phyloP scores from a whole-genome alignment of 2,329 filamentous ascomycete species.

The Drechslerella stenobrocha region DNA sequence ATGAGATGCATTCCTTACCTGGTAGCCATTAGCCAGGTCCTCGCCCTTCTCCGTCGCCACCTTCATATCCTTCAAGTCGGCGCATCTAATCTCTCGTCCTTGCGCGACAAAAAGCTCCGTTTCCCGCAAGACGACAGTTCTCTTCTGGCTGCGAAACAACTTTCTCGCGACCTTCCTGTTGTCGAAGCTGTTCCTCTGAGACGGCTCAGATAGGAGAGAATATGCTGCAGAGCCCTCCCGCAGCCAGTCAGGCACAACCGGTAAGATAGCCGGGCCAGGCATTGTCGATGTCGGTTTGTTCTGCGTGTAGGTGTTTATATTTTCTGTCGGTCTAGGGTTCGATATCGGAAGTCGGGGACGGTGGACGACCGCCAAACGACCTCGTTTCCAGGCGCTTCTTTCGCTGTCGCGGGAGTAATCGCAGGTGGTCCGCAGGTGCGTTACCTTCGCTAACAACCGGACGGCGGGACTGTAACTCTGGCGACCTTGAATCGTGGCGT shows the following conservation, averaged over 20 bases:
- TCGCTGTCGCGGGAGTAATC: too few species aligned
- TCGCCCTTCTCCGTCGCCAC: constrained; percentile 54
- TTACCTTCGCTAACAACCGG: neutral
- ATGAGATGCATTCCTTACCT: constrained; percentile 9
- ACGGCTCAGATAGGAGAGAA: constrained; percentile 15
- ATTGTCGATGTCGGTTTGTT: constrained; percentile 12
- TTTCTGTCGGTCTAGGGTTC: constrained; percentile 6
- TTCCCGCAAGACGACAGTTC: constrained; percentile 76
- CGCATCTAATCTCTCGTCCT: constrained; percentile 89
- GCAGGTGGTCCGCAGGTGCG: too few species aligned
- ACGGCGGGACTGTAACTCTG: neutral
- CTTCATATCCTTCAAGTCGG: constrained; percentile 78
- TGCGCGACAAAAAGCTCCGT: constrained; percentile 87
- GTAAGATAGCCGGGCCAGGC: constrained; percentile 32
- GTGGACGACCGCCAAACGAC: neutral
- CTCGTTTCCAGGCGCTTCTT: too few species aligned
- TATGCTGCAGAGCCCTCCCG: constrained; percentile 20
- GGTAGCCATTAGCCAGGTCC: constrained; percentile 13
- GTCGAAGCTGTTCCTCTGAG: constrained; percentile 19
- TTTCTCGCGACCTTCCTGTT: constrained; percentile 34
- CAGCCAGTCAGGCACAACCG: constrained; percentile 40
- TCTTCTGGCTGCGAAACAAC: constrained; percentile 59
- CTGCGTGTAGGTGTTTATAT: constrained; percentile 12
- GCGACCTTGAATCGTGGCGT: neutral
- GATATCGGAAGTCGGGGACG: neutral